phyloP scores from a whole-genome alignment of 495 filamentous ascomycete genomes.

The Hypoxylon subgilvum region DNA sequence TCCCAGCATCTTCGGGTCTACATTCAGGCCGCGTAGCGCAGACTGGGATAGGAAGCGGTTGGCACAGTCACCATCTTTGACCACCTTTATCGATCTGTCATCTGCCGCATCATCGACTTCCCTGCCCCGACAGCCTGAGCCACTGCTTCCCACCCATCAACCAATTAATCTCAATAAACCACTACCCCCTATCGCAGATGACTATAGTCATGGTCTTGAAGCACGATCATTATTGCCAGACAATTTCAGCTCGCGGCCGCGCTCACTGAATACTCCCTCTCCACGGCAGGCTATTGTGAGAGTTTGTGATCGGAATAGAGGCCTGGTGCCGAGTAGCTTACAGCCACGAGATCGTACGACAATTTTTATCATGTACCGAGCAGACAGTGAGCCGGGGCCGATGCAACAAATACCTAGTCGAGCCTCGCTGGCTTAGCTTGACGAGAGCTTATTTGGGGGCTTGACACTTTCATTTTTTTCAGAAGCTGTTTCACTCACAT shows the following conservation, averaged over 20 bases:
- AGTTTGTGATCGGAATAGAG: conserved; percentile 6
- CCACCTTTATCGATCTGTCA: conserved; percentile 31
- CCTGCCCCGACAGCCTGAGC: conserved; percentile 3
- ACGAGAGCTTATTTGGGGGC: background rate
- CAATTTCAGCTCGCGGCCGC: background rate
- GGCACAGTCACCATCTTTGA: conserved; percentile 16
- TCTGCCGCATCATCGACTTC: conserved; percentile 9
- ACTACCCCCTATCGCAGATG: conserved; percentile 17
- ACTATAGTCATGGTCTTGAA: background rate
- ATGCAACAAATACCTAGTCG: conserved; percentile 3
- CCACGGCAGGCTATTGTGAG: conserved; percentile 4
- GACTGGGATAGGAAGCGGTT: conserved; percentile 16
- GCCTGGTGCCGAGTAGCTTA: background rate
- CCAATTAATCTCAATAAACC: conserved; percentile 28
- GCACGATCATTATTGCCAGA: background rate
- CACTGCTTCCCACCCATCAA: background rate
- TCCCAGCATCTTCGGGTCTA: conserved; percentile 13
- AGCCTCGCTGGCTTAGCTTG: conserved; percentile 1
- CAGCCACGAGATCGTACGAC: conserved; percentile 24
- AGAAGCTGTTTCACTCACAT: background rate
- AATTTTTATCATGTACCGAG: conserved; percentile 33
- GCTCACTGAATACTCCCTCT: background rate
- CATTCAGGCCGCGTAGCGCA: conserved; percentile 4
- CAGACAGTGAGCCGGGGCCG: background rate
- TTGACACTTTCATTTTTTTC: background rate